A percentile compares a stretch with the other conserved stretches of the same genome.
Conservation (phyloP, 345 rosid genomes). For the Trapa incisa region DNA sequence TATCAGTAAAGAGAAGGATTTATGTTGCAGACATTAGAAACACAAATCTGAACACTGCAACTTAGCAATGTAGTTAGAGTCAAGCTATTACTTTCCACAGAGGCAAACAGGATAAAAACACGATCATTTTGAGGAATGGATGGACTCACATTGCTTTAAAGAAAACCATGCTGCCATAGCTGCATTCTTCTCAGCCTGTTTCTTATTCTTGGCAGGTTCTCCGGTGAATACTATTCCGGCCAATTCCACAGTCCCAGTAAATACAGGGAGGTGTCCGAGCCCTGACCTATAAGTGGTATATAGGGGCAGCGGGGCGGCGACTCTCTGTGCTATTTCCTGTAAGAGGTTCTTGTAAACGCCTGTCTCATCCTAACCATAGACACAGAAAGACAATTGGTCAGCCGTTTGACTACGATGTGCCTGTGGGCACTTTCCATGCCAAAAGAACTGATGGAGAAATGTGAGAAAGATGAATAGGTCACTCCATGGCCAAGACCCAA, state of each 20-base stretch:
- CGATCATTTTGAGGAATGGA: neutral
- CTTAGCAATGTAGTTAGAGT: neutral
- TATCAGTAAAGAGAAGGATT: neutral
- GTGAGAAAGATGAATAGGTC: neutral
- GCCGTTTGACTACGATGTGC: neutral
- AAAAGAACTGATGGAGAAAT: neutral
- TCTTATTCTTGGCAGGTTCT: slow-evolving; percentile 89
- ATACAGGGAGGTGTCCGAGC: slow-evolving; percentile 92
- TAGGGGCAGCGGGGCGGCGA: slow-evolving; percentile 79
- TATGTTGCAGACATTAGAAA: neutral
- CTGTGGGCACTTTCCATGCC: neutral
- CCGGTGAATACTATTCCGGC: slow-evolving; percentile 85
- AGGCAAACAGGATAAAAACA: neutral
- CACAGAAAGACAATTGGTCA: neutral
- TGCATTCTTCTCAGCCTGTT: slow-evolving; percentile 98
- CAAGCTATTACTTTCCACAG: neutral
- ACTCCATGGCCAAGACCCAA: neutral
- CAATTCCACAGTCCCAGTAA: slow-evolving; percentile 82
- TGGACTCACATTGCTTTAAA: slow-evolving; percentile 64
- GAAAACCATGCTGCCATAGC: slow-evolving; percentile 99
- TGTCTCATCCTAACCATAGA: slow-evolving; percentile 71
- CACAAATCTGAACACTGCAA: neutral
- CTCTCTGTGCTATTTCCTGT: slow-evolving; percentile 95
- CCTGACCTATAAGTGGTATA: slow-evolving; percentile 89
- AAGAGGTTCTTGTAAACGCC: slow-evolving; percentile 96